phyloP scores from a whole-genome alignment of 1,284 basidiomycete genomes.

The Ganoderma lingzhi region DNA sequence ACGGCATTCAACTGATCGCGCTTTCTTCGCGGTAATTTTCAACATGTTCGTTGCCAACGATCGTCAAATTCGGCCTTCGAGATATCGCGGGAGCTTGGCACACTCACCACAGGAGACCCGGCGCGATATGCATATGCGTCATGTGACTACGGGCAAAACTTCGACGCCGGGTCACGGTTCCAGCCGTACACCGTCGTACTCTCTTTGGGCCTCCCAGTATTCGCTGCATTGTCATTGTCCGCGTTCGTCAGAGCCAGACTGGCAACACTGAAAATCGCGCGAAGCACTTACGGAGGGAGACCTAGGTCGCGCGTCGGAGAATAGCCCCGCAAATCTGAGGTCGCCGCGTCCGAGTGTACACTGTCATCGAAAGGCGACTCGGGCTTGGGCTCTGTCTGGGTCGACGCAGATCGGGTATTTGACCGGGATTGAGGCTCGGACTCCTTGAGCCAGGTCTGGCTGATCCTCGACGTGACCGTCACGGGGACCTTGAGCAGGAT shows the following conservation, averaged over 20 bases:
- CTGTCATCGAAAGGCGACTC: background rate
- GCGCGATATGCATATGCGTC: too few species aligned
- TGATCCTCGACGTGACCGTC: background rate
- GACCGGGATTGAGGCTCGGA: background rate
- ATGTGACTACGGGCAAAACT: too few species aligned
- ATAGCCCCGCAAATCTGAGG: background rate
- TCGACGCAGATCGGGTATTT: background rate
- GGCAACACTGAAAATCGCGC: background rate
- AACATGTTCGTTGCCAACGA: background rate
- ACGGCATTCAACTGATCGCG: background rate
- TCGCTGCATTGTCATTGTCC: background rate
- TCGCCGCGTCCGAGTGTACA: background rate
- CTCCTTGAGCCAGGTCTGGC: background rate
- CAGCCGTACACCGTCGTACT: background rate
- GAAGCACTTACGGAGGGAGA: background rate
- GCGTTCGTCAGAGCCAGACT: background rate
- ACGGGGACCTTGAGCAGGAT: background rate
- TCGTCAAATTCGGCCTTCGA: background rate
- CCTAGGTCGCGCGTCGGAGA: background rate
- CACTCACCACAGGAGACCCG: background rate
- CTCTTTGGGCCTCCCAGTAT: background rate
- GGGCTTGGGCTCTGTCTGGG: background rate
- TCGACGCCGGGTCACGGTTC: too few species aligned
- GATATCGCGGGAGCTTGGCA: background rate
- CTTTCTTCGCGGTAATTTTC: background rate